Percentiles rank a stretch among this genome's conserved stretches.
phyloP scores from a whole-genome alignment of 495 filamentous ascomycete species.

The Penicillium pulvis region DNA sequence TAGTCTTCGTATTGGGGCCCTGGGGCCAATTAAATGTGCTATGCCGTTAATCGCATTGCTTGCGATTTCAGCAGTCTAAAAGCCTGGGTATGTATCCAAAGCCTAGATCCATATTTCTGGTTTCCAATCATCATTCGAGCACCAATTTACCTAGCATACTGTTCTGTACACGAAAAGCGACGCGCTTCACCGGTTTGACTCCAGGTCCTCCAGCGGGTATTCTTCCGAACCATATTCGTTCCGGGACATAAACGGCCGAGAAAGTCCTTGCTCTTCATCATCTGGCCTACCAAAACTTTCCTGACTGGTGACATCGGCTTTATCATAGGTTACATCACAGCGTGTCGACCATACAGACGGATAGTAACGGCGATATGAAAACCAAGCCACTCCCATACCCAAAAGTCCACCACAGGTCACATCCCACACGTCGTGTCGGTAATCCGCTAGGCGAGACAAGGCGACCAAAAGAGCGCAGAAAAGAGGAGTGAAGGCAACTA shows the following conservation, averaged over 20 bases:
- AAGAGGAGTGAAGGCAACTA: constrained; percentile 63
- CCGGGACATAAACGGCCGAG: constrained; percentile 15
- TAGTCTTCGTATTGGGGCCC: no score
- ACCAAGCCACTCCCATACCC: constrained; percentile 73
- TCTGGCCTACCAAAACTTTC: constrained; percentile 48
- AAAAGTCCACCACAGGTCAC: constrained; percentile 76
- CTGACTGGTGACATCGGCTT: constrained; percentile 30
- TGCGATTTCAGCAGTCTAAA: no score
- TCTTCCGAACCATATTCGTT: constrained; percentile 19
- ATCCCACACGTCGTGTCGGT: constrained; percentile 93
- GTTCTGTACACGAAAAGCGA: not conserved
- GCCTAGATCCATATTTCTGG: not conserved
- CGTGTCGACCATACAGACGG: constrained; percentile 48
- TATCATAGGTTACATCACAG: constrained; percentile 60
- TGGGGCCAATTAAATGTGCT: no score
- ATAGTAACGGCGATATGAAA: constrained; percentile 77
- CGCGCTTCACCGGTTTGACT: constrained; percentile 1
- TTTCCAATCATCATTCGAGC: not conserved
- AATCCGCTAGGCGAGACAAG: constrained; percentile 89
- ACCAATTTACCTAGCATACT: not conserved
- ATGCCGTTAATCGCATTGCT: no score
- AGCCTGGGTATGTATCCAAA: no score
- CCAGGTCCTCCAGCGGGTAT: constrained; percentile 29
- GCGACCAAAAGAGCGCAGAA: constrained; percentile 85
- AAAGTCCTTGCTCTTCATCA: constrained; percentile 50